Base-by-base conservation (phyloP, 345 rosid species). In the Cardiospermum halicacabum region DNA sequence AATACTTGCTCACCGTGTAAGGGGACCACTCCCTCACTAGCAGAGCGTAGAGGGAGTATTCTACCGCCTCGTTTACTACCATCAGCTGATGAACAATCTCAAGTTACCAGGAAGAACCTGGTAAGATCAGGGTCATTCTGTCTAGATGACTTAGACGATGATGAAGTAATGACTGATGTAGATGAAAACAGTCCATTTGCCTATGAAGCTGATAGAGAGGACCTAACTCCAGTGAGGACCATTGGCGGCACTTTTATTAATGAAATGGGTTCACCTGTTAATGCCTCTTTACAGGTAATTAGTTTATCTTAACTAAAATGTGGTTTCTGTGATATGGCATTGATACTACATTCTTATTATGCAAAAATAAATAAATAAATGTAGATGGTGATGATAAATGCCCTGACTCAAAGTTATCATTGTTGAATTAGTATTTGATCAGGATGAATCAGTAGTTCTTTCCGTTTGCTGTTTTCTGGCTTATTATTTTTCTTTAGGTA, bases 11-110 rank as follows among this genome's bases (percentile, higher is more conserved):
- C 49, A 10, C 77, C 79, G 15, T 60, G 65, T 49, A 75, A 69
- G 69, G 80, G 71, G 61, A 42, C 48, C 62, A 62, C 42, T 4
- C 83, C 73, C 5, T 84, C 92, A 37, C 65, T 87, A 74, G 92
- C 92, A 56, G 85, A 80, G 78, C 86, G 87, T 36, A 71, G 92
- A 68, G 87, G 92, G 60, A 83, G 86, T 64, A 76, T 69, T 73
- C 89, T 84, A 73, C 92, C 92, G 11, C 83, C 84, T 2, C 59
- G 62, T 49, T 27, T 65, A 58, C 62, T 86, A 57, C 72, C 85
- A 21, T 63, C 86, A 2, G 62, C 69, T 49, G 77, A 76, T 62
- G 80, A 79, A 58, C 72, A 68, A 37, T 59, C 80, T 40, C 24
- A 60, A 22, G 78, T 47, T n/a, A 67, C 59, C 22, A 65, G 57